Conservation (phyloP, 306 rosid genomes). For the Dryas octopetala region DNA sequence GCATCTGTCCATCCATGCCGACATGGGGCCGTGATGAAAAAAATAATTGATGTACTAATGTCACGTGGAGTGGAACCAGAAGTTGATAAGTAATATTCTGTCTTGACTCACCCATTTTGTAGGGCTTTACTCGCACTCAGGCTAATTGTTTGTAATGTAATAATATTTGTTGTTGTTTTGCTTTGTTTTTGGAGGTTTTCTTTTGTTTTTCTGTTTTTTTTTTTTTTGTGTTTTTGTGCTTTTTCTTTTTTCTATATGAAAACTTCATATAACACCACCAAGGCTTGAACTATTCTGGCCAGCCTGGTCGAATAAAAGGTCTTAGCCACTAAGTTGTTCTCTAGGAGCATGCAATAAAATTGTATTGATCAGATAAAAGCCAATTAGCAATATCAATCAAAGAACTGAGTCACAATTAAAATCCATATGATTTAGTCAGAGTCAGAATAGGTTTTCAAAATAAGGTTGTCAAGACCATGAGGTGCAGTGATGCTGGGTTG, state of each 20-base stretch:
- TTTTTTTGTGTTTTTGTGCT: no score
- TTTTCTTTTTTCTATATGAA: neutral
- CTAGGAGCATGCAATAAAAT: neutral
- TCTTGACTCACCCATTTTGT: neutral
- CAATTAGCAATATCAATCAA: neutral
- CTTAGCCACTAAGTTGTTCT: neutral
- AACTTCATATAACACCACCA: neutral
- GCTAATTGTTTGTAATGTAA: neutral
- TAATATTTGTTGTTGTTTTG: neutral
- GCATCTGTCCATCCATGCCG: constrained; percentile 96
- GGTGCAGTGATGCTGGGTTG: neutral
- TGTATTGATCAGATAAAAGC: neutral
- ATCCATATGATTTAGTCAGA: neutral
- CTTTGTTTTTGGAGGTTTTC: neutral
- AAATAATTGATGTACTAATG: constrained; percentile 90
- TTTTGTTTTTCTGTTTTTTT: neutral
- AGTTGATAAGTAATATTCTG: constrained; percentile 73
- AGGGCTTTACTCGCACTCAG: neutral
- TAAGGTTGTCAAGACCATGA: neutral
- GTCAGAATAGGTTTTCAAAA: neutral
- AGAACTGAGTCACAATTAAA: neutral
- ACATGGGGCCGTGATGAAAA: constrained; percentile 98
- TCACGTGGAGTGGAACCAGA: constrained; percentile 97
- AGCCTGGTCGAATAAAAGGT: neutral
- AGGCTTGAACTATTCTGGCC: neutral